These are phyloP conservation scores for Boletus patriciae DNA, from an alignment of 768 basidiomycete species.

Conservation along the genomic window DNA sequence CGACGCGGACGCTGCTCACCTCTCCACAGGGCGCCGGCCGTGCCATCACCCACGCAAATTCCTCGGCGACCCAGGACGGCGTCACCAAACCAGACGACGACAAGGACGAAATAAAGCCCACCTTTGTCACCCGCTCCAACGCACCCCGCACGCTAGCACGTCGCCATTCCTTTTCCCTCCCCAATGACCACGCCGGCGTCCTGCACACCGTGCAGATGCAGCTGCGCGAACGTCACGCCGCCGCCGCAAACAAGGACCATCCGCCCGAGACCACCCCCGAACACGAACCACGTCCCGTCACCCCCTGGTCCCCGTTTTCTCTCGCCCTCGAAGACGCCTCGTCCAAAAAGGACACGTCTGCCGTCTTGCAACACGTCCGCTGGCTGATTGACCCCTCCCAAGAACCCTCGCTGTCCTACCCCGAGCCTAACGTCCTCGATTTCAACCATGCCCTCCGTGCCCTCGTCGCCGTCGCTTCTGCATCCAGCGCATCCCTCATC, in stretches of 20 bases:
- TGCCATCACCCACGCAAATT: constrained; percentile 70
- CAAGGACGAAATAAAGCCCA: constrained; percentile 45
- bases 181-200: constrained; percentile 47
- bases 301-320: constrained; percentile 20
- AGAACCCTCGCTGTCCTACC: constrained; percentile 29
- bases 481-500: constrained; percentile 53
- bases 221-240: constrained; percentile 57
- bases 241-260: constrained; percentile 29
- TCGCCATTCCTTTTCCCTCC: constrained; percentile 61
- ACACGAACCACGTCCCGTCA: constrained; percentile 28
- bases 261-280: constrained; percentile 14
- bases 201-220: constrained; percentile 64
- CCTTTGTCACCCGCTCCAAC: constrained; percentile 36
- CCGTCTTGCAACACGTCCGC: constrained; percentile 16
- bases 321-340: constrained; percentile 21
- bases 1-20: constrained; percentile 1
- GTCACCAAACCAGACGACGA: constrained; percentile 54
- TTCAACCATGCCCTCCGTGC: constrained; percentile 61
- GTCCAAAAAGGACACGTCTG: constrained; percentile 5
- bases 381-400: constrained; percentile 36
- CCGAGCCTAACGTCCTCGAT: constrained; percentile 44
- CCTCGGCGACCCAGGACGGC: constrained; percentile 55
- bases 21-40: constrained; percentile 60
- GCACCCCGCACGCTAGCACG: constrained; percentile 48
- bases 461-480: constrained; percentile 42